Percentiles rank a stretch among this genome's conserved stretches.
Conservation (phyloP, 495 filamentous ascomycete species). For the Sordaria brevicollis region DNA sequence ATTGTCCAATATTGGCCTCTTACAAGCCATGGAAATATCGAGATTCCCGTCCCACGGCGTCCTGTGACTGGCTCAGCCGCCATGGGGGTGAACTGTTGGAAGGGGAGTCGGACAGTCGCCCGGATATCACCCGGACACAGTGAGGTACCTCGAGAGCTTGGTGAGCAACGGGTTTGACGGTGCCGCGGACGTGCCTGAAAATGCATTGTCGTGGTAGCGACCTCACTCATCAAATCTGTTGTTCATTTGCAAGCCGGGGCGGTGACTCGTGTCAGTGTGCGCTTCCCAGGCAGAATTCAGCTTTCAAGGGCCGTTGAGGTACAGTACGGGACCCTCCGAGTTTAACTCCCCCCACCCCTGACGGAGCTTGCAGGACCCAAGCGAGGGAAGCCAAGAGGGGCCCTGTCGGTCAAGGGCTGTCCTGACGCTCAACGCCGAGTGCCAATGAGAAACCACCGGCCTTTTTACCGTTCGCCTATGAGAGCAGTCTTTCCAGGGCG, state of each 20-base stretch:
- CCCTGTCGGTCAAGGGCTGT: neutral
- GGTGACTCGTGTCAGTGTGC: neutral
- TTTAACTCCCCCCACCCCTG: neutral
- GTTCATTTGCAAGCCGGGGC: no score
- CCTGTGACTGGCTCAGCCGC: neutral
- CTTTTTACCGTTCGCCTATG: neutral
- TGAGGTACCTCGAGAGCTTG: no score
- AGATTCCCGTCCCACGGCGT: neutral
- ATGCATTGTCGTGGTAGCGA: neutral
- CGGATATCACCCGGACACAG: neutral
- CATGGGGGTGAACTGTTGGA: neutral
- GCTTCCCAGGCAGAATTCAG: neutral
- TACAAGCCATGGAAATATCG: neutral
- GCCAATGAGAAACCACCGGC: neutral
- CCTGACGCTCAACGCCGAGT: neutral
- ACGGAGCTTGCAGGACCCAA: neutral
- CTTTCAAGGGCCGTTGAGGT: neutral
- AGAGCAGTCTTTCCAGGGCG: neutral
- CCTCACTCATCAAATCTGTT: no score
- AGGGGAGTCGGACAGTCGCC: neutral
- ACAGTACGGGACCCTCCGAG: neutral
- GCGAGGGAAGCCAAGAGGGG: neutral
- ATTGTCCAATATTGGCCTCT: neutral
- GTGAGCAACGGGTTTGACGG: neutral
- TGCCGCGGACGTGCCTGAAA: neutral